Percentiles rank a stretch among this genome's conserved stretches.
phyloP scores from a whole-genome alignment of 352 stramenopile genomes.

The Peronospora belbahrii region DNA sequence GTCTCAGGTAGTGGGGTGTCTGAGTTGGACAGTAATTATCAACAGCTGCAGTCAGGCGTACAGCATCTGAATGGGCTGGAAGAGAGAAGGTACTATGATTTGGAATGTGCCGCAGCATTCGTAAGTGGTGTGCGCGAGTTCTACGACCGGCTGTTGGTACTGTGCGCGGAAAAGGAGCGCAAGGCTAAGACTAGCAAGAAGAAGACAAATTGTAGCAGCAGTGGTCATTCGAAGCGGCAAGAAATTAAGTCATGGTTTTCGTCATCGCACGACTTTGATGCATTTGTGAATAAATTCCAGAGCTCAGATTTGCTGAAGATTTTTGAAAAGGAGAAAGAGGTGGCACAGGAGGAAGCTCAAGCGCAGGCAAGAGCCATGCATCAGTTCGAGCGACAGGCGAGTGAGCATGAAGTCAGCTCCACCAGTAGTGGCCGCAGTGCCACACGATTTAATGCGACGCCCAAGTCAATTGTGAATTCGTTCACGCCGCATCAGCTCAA shows the following conservation, averaged over 20 bases:
- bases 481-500: slow-evolving; percentile 38
- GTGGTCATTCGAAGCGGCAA: slow-evolving; percentile 61
- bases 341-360: slow-evolving; percentile 21
- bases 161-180: slow-evolving; percentile 56
- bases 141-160: slow-evolving; percentile 47
- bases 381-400: slow-evolving; percentile 27
- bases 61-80: slow-evolving; percentile 27
- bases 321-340: slow-evolving; percentile 39
- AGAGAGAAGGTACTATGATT: slow-evolving; percentile 57
- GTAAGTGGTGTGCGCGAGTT: slow-evolving; percentile 52
- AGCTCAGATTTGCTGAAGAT: slow-evolving; percentile 37
- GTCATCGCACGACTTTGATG: slow-evolving; percentile 73
- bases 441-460: slow-evolving; percentile 27
- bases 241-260: slow-evolving; percentile 84
- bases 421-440: slow-evolving; percentile 31
- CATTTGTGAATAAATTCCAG: slow-evolving; percentile 70
- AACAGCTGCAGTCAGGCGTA: slow-evolving; percentile 18
- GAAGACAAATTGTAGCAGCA: slow-evolving; percentile 38
- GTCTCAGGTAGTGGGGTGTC: slow-evolving; percentile 15
- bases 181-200: slow-evolving; percentile 41
- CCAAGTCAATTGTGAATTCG: slow-evolving; percentile 31
- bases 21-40: slow-evolving; percentile 24
- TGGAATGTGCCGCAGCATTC: slow-evolving; percentile 47
- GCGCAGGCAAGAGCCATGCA: slow-evolving; percentile 24
- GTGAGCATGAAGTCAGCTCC: slow-evolving; percentile 30